These are phyloP conservation scores for Cystofilobasidium bisporidii DNA, from an alignment of 768 basidiomycete genomes.

Conservation along the genomic window DNA sequence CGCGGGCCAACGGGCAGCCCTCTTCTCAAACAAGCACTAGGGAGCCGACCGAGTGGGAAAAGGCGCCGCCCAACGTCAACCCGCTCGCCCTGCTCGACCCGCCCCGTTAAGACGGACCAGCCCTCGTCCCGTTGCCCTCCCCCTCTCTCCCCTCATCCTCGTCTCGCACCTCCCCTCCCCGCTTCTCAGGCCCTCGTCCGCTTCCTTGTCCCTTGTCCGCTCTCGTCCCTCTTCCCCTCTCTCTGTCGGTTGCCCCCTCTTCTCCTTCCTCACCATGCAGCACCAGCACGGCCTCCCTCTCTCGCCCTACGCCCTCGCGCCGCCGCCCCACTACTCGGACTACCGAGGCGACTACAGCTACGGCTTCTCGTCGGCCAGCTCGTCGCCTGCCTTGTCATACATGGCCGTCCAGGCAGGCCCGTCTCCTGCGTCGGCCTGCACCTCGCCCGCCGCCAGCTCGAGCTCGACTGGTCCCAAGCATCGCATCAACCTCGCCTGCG, in stretches of 20 bases:
- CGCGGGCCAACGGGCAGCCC: no score
- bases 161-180: not conserved
- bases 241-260: not conserved
- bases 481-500: slow-evolving; percentile 1
- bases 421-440: not conserved
- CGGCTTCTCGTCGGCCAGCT: not conserved
- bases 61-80: not conserved
- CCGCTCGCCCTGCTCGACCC: not conserved
- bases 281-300: not conserved
- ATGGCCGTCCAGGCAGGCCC: not conserved
- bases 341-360: not conserved
- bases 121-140: no score
- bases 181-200: no score
- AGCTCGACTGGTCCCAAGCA: slow-evolving; percentile 1
- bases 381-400: not conserved
- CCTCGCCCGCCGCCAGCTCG: not conserved
- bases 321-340: not conserved
- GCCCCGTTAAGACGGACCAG: not conserved
- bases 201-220: no score
- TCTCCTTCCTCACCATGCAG: not conserved
- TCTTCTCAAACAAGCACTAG: no score
- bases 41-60: no score
- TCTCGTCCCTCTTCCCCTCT: no score
- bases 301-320: not conserved
- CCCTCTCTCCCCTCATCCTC: not conserved